These are phyloP conservation scores for Cyberlindnera saturnus DNA, from an alignment of 805 yeast genomes.

Conservation along the genomic window DNA sequence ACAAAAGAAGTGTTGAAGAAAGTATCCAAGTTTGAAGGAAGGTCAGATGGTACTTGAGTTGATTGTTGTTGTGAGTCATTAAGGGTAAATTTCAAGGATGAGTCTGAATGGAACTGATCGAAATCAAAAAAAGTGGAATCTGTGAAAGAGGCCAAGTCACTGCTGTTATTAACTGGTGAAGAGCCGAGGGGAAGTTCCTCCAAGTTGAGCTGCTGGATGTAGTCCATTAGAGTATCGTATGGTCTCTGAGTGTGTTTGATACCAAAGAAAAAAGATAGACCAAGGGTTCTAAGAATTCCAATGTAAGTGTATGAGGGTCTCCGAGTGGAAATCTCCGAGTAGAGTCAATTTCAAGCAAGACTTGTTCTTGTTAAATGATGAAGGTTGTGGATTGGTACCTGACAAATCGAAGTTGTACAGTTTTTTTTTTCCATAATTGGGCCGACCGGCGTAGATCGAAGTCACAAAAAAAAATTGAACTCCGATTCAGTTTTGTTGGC, in stretches of 20 bases:
- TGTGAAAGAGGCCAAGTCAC: slow-evolving; percentile 16
- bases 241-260: neutral
- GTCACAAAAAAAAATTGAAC: too few relatives aligned
- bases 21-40: slow-evolving; percentile 1
- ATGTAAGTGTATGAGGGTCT: too few relatives aligned
- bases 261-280: neutral
- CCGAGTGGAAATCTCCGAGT: too few relatives aligned
- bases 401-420: too few relatives aligned
- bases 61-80: neutral
- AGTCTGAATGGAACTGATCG: slow-evolving; percentile 16
- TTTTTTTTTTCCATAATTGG: too few relatives aligned
- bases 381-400: too few relatives aligned
- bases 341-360: too few relatives aligned
- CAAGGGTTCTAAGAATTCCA: neutral
- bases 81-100: slow-evolving; percentile 7
- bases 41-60: neutral
- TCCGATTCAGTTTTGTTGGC: too few relatives aligned
- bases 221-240: slow-evolving; percentile 3
- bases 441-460: too few relatives aligned
- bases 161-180: neutral
- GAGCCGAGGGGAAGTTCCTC: slow-evolving; percentile 6
- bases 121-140: slow-evolving; percentile 21
- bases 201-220: slow-evolving; percentile 15
- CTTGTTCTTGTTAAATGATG: too few relatives aligned
- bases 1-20: neutral